phyloP scores from a whole-genome alignment of 2,329 filamentous ascomycete genomes.

The Claviceps sp. region DNA sequence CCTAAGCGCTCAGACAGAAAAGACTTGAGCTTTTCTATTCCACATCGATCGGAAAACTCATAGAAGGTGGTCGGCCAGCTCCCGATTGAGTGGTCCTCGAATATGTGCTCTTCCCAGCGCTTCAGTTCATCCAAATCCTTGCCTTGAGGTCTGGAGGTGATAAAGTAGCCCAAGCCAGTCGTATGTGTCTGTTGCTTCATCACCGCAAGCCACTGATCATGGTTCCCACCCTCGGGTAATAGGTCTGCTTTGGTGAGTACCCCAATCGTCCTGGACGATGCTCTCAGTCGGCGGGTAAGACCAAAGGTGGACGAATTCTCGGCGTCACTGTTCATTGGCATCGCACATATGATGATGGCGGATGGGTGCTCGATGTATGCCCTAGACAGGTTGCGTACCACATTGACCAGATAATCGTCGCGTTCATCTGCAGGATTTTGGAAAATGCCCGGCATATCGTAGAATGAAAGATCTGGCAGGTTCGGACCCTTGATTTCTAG shows the following conservation, averaged over 20 bases:
- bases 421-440: conserved; percentile 49
- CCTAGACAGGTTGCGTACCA: conserved; percentile 57
- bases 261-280: conserved; percentile 49
- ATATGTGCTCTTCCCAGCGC: conserved; percentile 39
- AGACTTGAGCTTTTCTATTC: conserved; percentile 37
- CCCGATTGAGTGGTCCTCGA: conserved; percentile 24
- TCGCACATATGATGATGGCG: conserved; percentile 63
- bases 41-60: conserved; percentile 33
- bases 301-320: conserved; percentile 60
- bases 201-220: conserved; percentile 47
- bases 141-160: conserved; percentile 53
- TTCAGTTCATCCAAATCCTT: conserved; percentile 39
- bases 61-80: conserved; percentile 38
- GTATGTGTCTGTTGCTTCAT: conserved; percentile 46
- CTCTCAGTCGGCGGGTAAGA: conserved; percentile 44
- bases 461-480: conserved; percentile 66
- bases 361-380: conserved; percentile 56
- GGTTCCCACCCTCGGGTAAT: conserved; percentile 36
- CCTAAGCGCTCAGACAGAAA: conserved; percentile 40
- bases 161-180: conserved; percentile 65
- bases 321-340: conserved; percentile 66
- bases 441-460: conserved; percentile 75
- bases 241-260: conserved; percentile 80
- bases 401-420: conserved; percentile 54
- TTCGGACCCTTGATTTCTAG: conserved; percentile 61